These are phyloP conservation scores for Nitzschia palea DNA, from an alignment of 108 stramenopile species.

Conservation along the genomic window DNA sequence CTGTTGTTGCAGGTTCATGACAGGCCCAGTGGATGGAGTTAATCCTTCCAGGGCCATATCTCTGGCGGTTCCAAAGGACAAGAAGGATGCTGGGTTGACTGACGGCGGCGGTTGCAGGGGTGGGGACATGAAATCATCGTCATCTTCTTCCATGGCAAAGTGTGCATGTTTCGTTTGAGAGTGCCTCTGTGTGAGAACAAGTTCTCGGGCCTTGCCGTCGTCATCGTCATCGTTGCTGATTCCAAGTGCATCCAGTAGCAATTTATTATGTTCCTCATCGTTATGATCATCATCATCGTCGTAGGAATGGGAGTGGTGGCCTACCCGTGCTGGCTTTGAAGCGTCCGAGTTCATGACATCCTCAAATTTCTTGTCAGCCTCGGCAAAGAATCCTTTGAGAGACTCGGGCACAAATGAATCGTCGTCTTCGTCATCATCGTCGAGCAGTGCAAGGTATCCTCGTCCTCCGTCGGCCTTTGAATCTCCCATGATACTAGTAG, in stretches of 20 bases:
- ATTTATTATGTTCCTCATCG: too few species aligned
- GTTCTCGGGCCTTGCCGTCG: not conserved
- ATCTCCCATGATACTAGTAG: not conserved
- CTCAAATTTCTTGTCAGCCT: constrained; percentile 18
- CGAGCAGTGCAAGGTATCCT: not conserved
- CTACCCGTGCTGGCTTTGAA: not conserved
- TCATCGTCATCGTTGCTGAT: not conserved
- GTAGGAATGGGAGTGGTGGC: not conserved
- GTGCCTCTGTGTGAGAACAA: not conserved
- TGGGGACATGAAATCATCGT: constrained; percentile 9
- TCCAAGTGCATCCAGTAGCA: not conserved
- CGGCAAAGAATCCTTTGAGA: constrained; percentile 14
- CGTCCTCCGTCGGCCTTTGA: not conserved
- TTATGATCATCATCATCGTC: not conserved
- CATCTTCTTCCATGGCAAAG: not conserved
- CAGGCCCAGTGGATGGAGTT: not conserved
- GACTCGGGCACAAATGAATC: constrained; percentile 24
- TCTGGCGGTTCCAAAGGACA: constrained; percentile 4
- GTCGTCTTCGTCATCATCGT: constrained; percentile 23
- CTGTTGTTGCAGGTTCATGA: not conserved
- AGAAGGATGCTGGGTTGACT: constrained; percentile 11
- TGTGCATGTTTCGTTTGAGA: not conserved
- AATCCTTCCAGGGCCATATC: not conserved
- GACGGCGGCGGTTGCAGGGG: not conserved
- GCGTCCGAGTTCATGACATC: not conserved